Evolutionary conservation across 106 monocot genomes (phyloP).

Genomic region (Iris macrosiphon): DNA sequence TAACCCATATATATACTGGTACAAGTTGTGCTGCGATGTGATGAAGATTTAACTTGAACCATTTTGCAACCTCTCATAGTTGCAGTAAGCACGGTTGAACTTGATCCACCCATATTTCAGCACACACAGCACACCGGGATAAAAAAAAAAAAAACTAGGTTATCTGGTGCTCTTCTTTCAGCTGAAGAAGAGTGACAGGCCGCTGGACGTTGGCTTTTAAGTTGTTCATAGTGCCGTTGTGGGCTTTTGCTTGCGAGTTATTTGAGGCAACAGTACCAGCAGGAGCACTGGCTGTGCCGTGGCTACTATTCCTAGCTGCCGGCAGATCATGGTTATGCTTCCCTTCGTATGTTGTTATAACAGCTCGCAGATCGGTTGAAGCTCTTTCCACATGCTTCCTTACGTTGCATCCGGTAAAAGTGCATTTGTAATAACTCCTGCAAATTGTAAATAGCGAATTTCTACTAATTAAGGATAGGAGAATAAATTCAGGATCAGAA

Average conservation of each 20-base stretch:
- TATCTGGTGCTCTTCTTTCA: slow-evolving; percentile 30
- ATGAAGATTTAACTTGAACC: too few relatives aligned
- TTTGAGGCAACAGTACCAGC: too few relatives aligned
- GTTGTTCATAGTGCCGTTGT: background rate
- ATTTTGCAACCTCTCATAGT: too few relatives aligned
- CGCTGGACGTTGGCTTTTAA: slow-evolving; percentile 5
- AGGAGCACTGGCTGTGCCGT: slow-evolving; percentile 16
- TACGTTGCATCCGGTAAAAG: slow-evolving; percentile 36
- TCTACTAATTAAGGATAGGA: too few relatives aligned
- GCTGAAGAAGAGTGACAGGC: slow-evolving; percentile 18
- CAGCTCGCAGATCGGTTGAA: slow-evolving; percentile 53
- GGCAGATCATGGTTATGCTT: slow-evolving; percentile 79
- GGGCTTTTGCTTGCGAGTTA: slow-evolving; percentile 3
- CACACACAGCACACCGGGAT: too few relatives aligned
- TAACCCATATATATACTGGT: too few relatives aligned
- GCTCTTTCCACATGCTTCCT: slow-evolving; percentile 75
- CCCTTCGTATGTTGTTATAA: slow-evolving; percentile 84
- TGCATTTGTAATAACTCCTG: slow-evolving; percentile 98
- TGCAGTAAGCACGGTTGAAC: too few relatives aligned
- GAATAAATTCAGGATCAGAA: too few relatives aligned
- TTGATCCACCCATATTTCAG: too few relatives aligned
- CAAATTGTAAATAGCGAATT: slow-evolving; percentile 1
- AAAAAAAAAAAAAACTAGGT: too few relatives aligned
- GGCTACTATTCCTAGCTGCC: slow-evolving; percentile 43
- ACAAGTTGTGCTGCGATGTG: too few relatives aligned